Percentiles rank a stretch among this genome's conserved stretches.
Conservation (phyloP, 192 early-diverging fungal species). For the Phycomyces blakesleeanus region DNA sequence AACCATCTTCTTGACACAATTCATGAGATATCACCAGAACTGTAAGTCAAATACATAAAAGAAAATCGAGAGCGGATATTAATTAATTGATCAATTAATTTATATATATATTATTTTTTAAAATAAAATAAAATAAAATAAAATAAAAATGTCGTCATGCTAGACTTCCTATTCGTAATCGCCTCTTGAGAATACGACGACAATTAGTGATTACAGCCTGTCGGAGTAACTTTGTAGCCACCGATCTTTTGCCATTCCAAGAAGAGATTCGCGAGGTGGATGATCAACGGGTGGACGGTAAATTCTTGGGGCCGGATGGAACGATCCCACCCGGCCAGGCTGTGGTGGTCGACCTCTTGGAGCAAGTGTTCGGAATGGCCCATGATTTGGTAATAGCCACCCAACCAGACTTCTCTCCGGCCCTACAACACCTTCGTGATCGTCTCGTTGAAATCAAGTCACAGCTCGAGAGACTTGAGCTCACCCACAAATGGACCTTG, state of each 20-base stretch:
- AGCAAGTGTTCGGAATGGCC: conserved; percentile 75
- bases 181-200: conserved; percentile 66
- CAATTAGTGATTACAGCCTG: conserved; percentile 47
- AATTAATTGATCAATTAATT: no score
- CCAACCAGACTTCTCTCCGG: conserved; percentile 57
- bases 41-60: conserved; percentile 31
- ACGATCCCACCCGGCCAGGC: conserved; percentile 77
- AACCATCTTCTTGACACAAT: conserved; percentile 53
- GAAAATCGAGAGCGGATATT: no score
- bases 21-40: conserved; percentile 61
- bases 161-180: conserved; percentile 62
- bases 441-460: conserved; percentile 66
- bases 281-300: conserved; percentile 71
- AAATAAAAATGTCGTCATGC: not conserved
- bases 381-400: conserved; percentile 74
- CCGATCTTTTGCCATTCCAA: conserved; percentile 56
- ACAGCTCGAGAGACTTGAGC: conserved; percentile 68
- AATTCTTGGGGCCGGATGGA: conserved; percentile 68
- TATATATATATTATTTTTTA: no score
- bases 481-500: conserved; percentile 76
- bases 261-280: conserved; percentile 78
- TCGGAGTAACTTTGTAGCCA: conserved; percentile 24
- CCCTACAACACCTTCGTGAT: conserved; percentile 56
- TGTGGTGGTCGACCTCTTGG: conserved; percentile 74
- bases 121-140: no score